Percentiles rank a stretch among this genome's conserved stretches.
Conservation (phyloP, 345 rosid genomes). For the Microthlaspi erraticum region DNA sequence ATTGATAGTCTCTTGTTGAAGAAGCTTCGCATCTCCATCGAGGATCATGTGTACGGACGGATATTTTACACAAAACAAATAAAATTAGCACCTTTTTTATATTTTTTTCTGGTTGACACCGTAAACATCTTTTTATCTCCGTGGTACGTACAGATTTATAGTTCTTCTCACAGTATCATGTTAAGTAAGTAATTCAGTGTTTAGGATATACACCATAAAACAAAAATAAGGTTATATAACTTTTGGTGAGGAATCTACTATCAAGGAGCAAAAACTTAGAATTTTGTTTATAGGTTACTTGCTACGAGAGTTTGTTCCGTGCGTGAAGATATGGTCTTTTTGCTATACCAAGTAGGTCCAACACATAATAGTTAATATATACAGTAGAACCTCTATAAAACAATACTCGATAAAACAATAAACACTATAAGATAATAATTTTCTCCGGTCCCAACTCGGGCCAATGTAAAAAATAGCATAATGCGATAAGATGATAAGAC, state of each 20-base stretch:
- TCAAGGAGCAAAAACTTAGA: constrained; percentile 22
- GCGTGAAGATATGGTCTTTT: constrained; percentile 40
- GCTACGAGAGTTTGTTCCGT: constrained; percentile 46
- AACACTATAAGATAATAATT: no score
- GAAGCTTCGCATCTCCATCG: constrained; percentile 31
- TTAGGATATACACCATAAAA: not conserved
- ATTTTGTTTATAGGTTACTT: constrained; percentile 36
- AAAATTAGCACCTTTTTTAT: not conserved
- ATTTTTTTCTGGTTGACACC: not conserved
- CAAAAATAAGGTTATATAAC: not conserved
- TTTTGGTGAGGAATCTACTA: constrained; percentile 37
- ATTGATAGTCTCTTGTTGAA: constrained; percentile 18
- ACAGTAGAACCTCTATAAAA: no score
- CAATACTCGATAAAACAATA: no score
- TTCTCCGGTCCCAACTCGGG: no score
- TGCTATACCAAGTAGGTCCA: constrained; percentile 34
- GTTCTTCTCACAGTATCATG: not conserved
- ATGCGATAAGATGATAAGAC: no score
- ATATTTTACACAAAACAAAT: not conserved
- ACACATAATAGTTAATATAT: no score
- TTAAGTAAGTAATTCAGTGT: constrained; percentile 1
- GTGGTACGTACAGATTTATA: not conserved
- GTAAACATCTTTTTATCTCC: not conserved
- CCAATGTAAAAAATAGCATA: no score
- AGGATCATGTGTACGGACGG: constrained; percentile 13